Evolutionary conservation across 1,284 basidiomycete species (phyloP).

Genomic region (Apiotrichum montevideense): DNA sequence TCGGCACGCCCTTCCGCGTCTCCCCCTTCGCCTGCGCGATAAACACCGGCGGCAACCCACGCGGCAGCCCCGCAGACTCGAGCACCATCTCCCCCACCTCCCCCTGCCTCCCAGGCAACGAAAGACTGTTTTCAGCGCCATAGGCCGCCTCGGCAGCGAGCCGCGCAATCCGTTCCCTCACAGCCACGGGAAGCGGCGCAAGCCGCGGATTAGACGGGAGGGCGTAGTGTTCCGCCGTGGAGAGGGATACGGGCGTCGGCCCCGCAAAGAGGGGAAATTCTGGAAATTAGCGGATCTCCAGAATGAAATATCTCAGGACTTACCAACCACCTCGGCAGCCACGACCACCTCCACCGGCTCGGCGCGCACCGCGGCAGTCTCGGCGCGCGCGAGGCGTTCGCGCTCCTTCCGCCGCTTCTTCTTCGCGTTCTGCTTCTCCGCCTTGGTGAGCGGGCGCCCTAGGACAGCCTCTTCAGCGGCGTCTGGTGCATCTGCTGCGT

Average conservation of each 20-base stretch:
- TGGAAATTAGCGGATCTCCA: slow-evolving; percentile 1
- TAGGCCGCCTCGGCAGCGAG: slow-evolving; percentile 4
- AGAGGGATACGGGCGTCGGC: slow-evolving; percentile 17
- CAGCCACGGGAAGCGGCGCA: background rate
- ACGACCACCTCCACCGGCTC: background rate
- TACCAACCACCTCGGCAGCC: slow-evolving; percentile 10
- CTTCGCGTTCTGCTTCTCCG: slow-evolving; percentile 43
- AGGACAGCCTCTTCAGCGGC: slow-evolving; percentile 12
- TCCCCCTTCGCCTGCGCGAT: no score
- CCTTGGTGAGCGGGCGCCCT: slow-evolving; percentile 34
- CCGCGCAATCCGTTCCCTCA: slow-evolving; percentile 1
- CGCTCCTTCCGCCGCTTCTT: slow-evolving; percentile 41
- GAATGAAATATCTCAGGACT: slow-evolving; percentile 2
- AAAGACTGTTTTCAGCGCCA: no score
- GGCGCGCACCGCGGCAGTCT: slow-evolving; percentile 8
- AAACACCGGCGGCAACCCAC: background rate
- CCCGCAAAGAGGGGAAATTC: slow-evolving; percentile 34
- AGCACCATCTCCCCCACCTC: no score
- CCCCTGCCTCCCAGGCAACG: no score
- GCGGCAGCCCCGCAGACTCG: background rate
- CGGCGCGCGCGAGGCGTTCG: slow-evolving; percentile 22
- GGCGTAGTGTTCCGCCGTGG: slow-evolving; percentile 19
- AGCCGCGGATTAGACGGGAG: slow-evolving; percentile 13
- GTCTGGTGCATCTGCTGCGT: slow-evolving; percentile 11
- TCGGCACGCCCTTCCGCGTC: background rate